Evolutionary conservation across 2,329 filamentous ascomycete species (phyloP), one percentile per base, ranked within the genome.

Genomic region (Hypoxylon rubiginosum): DNA sequence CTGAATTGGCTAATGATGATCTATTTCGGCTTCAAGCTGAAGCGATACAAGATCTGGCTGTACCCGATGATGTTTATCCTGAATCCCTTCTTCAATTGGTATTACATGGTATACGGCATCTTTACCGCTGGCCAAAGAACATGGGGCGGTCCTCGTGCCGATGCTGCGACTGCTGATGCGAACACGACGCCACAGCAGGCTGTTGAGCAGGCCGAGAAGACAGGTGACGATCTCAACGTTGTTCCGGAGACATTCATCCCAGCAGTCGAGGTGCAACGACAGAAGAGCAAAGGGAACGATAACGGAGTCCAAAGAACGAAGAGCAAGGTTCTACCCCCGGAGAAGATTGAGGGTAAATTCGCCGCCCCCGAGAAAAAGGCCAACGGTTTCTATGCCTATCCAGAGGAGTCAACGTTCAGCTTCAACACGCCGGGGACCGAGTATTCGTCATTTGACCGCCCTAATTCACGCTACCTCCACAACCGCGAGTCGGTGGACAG

Each of bases 1-100:
- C 85, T 98, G 41, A 98, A 98, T 77, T 98, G 95, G 91, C 77
- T 93, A 53, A 88, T 98, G 78, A 98, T 98, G 95, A 82, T 98
- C 66, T 98, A 97, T 82, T 97, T 98, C 78, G 95, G 93, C 24
- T 87, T 90, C 59, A 94, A 93, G 79, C 86, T 98, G 52, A 90
- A 91, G 66, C 88, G 96, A 10, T 97, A 91, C 83, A 98, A 99
- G 83, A 92, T 97, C 67, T 95, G 93, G 91, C 84, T 98, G 5
- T 98, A 98, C 77, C 95, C 95, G 0, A 74, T 98, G 68, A 97
- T 98, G 94, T 98, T 97, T 77, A 81, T 97, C 50, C 79, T 97
- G 68, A 98, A 97, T 76, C 95, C 96, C 0, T 97, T 98, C 76
- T 94, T 97, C 85, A 98, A 98, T 80, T 98, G 95, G 95, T 88